Base-by-base conservation (phyloP, 2,329 filamentous ascomycete genomes). In the Paecilomyces variotii region DNA sequence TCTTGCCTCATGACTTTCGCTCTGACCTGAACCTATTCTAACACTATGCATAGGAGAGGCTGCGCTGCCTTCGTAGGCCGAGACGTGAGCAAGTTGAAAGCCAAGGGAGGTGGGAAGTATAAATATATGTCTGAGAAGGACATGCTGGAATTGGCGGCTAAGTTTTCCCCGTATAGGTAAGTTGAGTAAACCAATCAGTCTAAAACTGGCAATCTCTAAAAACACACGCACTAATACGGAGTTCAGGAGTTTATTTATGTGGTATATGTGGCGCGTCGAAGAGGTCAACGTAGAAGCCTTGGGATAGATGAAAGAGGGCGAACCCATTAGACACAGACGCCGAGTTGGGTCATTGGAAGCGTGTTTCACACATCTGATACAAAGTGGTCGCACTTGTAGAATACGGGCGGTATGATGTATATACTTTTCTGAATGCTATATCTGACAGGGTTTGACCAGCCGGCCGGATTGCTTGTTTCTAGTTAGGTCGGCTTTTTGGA, bases 121-220 rank as follows among this genome's bases (percentile, higher is more conserved):
- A 97, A 97, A 79, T 99, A 97, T 73, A 96, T 97, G 91, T 84
- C 82, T 35, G 94, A 97, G 76, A 84, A 86, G 70, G 94, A 97
- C 61, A 97, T 99, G 94, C 72, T 88, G 61, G 89, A 91, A 64
- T 81, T 90, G 63, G 87, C 90, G 11, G 88, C 87, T 59, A 85
- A 81, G 69, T 99, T 96, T 73, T 82, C 83, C 59, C 94, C 93
- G 2, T 97, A 96, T 75, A 80, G 85, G 83, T 85, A 74, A 68
- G 77, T 77, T 59, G 3, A 19, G 2, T 19, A 5, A 7, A 52
- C 51, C 12, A 32, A 11, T 28, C 34, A 26, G 24, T 12, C 28
- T 27, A 14, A 9, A 6, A 24, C 19, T 27, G 39, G 27, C 19
- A 14, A 26, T 27, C 2, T 24, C 61, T 52, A 10, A 28, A 14